Evolutionary conservation across 2,329 filamentous ascomycete genomes (phyloP), one percentile per base, ranked within the genome.

Genomic region (Fusarium sp.): DNA sequence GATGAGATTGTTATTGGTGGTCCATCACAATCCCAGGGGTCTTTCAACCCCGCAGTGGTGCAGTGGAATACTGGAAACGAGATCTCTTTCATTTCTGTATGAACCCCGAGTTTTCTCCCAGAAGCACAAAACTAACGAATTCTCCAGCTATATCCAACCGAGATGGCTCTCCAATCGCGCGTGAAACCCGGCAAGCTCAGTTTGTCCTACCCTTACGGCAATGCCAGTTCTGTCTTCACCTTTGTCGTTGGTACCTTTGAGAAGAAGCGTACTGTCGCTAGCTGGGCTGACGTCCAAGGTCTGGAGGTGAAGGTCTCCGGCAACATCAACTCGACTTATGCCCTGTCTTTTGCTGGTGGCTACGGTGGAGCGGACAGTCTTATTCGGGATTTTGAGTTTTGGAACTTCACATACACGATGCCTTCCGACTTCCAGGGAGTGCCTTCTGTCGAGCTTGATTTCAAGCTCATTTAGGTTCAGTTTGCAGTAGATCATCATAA

Each of bases 21-120:
- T 0, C 86, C 87, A 10, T 83, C 85, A 3, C 83, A 84, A 57
- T 88, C 87, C 48, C 84, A 85, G 10, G 83, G 79, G 12, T 85
- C 87, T 1, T 92, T 90, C 79, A 90, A 88, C 66, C 90, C 90
- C 1, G 87, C 88, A 0, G 86, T 91, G 11, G 84, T 89, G 1
- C 90, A 92, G 74, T 92, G 90, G 90, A 77, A 83, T 22, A 84
- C 83, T 9, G 83, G 82, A 9, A 74, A 76, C 26, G 82, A 84
- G 55, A 79, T 81, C 13, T 74, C 75, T 0, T 81, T 76, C 15
- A 73, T 80, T 18, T 78, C 76, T 8, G 77, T 77, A 64, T 54
- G 77, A 13, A 1, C 4, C 14, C 20, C 13, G 7, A n/a, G 1
- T n/a, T 7, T n/a, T n/a, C 1, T n/a, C 75, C 49, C 11, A n/a